phyloP scores from a whole-genome alignment of 768 basidiomycete genomes.

The Cystobasidium tubakii region DNA sequence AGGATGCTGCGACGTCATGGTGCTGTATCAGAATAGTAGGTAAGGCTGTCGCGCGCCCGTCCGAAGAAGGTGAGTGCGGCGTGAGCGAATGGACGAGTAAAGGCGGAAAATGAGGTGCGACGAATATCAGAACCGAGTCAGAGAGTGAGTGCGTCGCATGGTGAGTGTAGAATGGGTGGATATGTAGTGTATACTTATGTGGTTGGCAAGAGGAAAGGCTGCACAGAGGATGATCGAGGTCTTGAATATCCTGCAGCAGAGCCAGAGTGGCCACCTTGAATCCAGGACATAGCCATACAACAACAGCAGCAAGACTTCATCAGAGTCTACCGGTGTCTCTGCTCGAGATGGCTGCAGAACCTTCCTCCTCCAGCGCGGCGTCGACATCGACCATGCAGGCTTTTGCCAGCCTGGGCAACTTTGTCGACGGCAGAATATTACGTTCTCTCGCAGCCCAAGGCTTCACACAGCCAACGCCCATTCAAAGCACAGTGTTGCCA shows the following conservation, averaged over 20 bases:
- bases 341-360: neutral
- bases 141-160: too few relatives aligned
- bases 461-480: slow-evolving; percentile 82
- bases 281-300: too few relatives aligned
- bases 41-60: neutral
- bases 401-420: slow-evolving; percentile 60
- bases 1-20: neutral
- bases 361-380: neutral
- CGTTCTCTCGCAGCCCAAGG: slow-evolving; percentile 82
- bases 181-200: too few relatives aligned
- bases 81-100: neutral
- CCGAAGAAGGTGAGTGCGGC: slow-evolving; percentile 1
- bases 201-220: too few relatives aligned
- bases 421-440: slow-evolving; percentile 77
- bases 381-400: slow-evolving; percentile 4
- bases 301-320: too few relatives aligned
- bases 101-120: neutral
- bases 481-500: slow-evolving; percentile 87
- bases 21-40: neutral
- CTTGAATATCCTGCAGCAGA: too few relatives aligned
- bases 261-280: too few relatives aligned
- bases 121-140: too few relatives aligned
- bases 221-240: too few relatives aligned
- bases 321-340: neutral
- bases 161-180: too few relatives aligned